Evolutionary conservation across 768 basidiomycete genomes (phyloP).

Genomic region (Lactarius hengduanensis): DNA sequence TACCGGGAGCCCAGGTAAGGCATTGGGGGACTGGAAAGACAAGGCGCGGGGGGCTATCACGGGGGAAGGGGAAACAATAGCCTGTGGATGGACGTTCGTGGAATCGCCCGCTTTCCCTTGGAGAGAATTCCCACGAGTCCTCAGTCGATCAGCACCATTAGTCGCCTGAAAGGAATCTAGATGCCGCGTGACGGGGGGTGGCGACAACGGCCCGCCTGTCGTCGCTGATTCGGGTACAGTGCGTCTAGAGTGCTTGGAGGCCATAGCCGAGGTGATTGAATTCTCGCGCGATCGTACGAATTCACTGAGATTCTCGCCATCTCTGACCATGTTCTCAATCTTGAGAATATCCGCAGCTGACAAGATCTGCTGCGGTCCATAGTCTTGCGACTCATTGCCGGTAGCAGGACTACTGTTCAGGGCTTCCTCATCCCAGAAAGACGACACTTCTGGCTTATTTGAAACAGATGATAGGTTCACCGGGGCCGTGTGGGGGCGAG

Average conservation of each 20-base stretch:
- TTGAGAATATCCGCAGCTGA: constrained; percentile 63
- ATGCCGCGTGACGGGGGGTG: constrained; percentile 12
- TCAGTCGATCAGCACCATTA: constrained; percentile 1
- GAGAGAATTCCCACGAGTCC: constrained; percentile 15
- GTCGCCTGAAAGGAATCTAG: not conserved
- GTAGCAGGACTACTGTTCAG: constrained; percentile 40
- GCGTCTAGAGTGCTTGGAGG: constrained; percentile 10
- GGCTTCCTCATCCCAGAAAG: constrained; percentile 51
- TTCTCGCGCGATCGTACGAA: constrained; percentile 18
- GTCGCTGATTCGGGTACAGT: not conserved
- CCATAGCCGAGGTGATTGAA: constrained; percentile 21
- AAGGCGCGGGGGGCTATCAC: constrained; percentile 3
- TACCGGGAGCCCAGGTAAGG: constrained; percentile 45
- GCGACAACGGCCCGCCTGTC: constrained; percentile 7
- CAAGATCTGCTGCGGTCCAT: constrained; percentile 64
- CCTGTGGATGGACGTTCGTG: constrained; percentile 12
- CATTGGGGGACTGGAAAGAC: constrained; percentile 36
- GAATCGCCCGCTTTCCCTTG: constrained; percentile 1
- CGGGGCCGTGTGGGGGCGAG: constrained; percentile 15
- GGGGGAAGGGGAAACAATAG: constrained; percentile 1
- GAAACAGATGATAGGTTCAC: not conserved
- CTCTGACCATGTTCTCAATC: constrained; percentile 51
- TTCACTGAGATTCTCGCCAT: constrained; percentile 31
- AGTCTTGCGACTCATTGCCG: constrained; percentile 42
- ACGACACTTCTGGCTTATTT: constrained; percentile 27